These are phyloP conservation scores for Metschnikowia reukaufii DNA, from an alignment of 805 yeast species.

Conservation along the genomic window DNA sequence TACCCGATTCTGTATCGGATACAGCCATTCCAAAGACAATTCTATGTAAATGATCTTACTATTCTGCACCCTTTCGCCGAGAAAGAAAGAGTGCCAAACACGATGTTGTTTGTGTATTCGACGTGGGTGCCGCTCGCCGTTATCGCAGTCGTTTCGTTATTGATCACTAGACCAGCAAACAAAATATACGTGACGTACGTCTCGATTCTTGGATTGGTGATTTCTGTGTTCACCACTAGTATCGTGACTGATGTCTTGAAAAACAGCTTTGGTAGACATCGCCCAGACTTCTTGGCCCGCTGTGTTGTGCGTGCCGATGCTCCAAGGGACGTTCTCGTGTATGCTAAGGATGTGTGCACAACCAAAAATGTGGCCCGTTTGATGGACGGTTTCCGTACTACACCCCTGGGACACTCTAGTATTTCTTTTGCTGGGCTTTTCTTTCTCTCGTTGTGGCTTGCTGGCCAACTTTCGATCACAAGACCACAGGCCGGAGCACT, in stretches of 20 bases:
- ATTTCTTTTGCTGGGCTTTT: conserved; percentile 68
- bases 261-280: conserved; percentile 81
- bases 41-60: conserved; percentile 70
- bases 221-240: conserved; percentile 60
- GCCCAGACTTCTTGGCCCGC: conserved; percentile 90
- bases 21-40: conserved; percentile 75
- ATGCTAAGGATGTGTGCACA: conserved; percentile 67
- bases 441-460: conserved; percentile 61
- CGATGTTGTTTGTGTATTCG: conserved; percentile 55
- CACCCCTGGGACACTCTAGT: conserved; percentile 82
- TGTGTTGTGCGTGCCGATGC: conserved; percentile 68
- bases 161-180: conserved; percentile 50
- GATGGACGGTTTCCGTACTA: conserved; percentile 75
- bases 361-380: conserved; percentile 43
- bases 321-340: conserved; percentile 52
- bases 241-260: conserved; percentile 73
- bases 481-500: conserved; percentile 56
- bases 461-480: conserved; percentile 58
- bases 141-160: conserved; percentile 37
- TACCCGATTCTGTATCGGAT: conserved; percentile 26
- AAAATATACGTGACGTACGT: conserved; percentile 61
- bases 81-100: conserved; percentile 64
- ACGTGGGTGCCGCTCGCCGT: conserved; percentile 47
- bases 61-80: conserved; percentile 81
- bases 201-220: conserved; percentile 63